phyloP scores from a whole-genome alignment of 441 rosid genomes.

The Populus hybrid region DNA sequence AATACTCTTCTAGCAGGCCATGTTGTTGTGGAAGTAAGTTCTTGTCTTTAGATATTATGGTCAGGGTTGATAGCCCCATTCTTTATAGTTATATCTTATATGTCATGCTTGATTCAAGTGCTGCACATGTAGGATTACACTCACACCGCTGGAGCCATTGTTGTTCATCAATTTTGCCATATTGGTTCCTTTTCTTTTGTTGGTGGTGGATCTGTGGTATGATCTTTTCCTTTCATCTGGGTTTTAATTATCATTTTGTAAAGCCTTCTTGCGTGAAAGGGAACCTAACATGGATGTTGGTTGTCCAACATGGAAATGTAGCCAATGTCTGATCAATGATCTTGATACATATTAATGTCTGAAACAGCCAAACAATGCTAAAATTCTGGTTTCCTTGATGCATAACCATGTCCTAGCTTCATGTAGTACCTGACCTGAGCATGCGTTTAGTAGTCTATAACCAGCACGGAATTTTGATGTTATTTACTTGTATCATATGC shows the following conservation, averaged over 20 bases:
- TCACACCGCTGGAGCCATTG: slow-evolving; percentile 83
- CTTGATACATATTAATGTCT: background rate
- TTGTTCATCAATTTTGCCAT: slow-evolving; percentile 87
- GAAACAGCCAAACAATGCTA: background rate
- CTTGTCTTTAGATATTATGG: background rate
- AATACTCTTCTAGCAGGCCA: slow-evolving; percentile 92
- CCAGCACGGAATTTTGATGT: background rate
- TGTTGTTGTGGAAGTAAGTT: slow-evolving; percentile 78
- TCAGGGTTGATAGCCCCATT: background rate
- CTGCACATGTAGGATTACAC: slow-evolving; percentile 55
- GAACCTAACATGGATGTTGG: background rate
- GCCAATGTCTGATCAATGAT: background rate
- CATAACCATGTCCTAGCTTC: background rate
- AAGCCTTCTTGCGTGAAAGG: background rate
- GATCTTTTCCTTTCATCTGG: slow-evolving; percentile 20
- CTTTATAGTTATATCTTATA: slow-evolving; percentile 2
- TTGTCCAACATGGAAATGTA: slow-evolving; percentile 3
- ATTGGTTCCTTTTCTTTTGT: slow-evolving; percentile 78
- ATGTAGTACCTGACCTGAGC: background rate
- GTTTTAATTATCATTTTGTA: slow-evolving; percentile 2
- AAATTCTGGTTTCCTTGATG: background rate
- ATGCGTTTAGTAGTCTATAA: background rate
- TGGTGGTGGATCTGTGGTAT: slow-evolving; percentile 96
- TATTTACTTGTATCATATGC: slow-evolving; percentile 17
- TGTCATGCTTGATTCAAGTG: slow-evolving; percentile 28